Percentiles rank a stretch among this genome's conserved stretches.
Conservation (phyloP, 257 asterid species). For the Solanum gracilifrons region DNA sequence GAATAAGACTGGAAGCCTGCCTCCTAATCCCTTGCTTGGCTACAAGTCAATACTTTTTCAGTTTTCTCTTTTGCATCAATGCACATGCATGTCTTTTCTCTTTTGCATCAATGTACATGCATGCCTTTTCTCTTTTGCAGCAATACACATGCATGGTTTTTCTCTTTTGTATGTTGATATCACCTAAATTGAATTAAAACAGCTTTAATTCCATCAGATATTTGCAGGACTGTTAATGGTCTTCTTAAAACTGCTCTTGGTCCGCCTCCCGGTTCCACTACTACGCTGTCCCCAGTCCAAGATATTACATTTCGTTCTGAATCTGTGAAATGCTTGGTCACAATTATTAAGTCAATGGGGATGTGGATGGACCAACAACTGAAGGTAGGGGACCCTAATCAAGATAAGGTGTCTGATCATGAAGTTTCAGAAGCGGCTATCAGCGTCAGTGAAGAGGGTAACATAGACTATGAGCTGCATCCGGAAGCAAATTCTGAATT, state of each 20-base stretch:
- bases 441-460: conserved; percentile 44
- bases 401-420: conserved; percentile 38
- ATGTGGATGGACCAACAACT: conserved; percentile 97
- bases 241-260: conserved; percentile 95
- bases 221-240: conserved; percentile 94
- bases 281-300: conserved; percentile 83
- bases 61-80: neutral
- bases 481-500: conserved; percentile 54
- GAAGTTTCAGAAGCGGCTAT: conserved; percentile 41
- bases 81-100: neutral
- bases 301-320: conserved; percentile 92
- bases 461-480: conserved; percentile 61
- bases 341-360: conserved; percentile 86
- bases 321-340: conserved; percentile 90
- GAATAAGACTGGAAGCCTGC: neutral
- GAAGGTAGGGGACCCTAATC: conserved; percentile 58
- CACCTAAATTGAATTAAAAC: conserved; percentile 19
- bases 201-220: conserved; percentile 35
- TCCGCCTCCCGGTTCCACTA: conserved; percentile 90
- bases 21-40: neutral
- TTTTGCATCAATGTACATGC: neutral
- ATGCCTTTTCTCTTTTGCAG: neutral
- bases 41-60: neutral
- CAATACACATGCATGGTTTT: neutral
- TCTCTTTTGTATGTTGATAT: neutral